These are phyloP conservation scores for Colletotrichum tanaceti DNA, from an alignment of 2,329 filamentous ascomycete genomes.

Conservation along the genomic window DNA sequence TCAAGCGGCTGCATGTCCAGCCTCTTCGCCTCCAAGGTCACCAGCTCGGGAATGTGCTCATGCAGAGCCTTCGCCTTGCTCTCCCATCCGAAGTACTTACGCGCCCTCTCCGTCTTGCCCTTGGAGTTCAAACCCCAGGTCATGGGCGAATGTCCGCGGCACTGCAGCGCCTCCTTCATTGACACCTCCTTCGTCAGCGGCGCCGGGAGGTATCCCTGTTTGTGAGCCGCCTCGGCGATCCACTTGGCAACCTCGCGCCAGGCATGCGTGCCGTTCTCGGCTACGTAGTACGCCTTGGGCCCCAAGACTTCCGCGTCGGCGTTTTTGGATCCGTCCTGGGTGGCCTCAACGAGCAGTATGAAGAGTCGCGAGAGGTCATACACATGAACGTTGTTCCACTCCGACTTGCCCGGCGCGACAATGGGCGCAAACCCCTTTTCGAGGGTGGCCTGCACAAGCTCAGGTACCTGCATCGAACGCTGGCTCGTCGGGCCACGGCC, in stretches of 20 bases:
- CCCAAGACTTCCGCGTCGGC: constrained; percentile 73
- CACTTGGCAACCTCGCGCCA: constrained; percentile 71
- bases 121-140: constrained; percentile 58
- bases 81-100: constrained; percentile 60
- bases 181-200: constrained; percentile 46
- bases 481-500: constrained; percentile 62
- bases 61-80: constrained; percentile 51
- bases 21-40: constrained; percentile 54
- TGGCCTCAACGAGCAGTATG: constrained; percentile 58
- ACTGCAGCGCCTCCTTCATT: constrained; percentile 46
- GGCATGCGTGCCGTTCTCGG: constrained; percentile 69
- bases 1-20: constrained; percentile 50
- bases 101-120: constrained; percentile 56
- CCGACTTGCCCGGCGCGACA: constrained; percentile 56
- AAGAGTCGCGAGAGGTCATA: constrained; percentile 60
- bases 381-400: constrained; percentile 67
- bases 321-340: constrained; percentile 66
- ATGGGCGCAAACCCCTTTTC: constrained; percentile 57
- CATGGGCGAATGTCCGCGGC: constrained; percentile 43
- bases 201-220: constrained; percentile 48
- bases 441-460: constrained; percentile 55
- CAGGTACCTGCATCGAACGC: constrained; percentile 62
- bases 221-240: constrained; percentile 67
- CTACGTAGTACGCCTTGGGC: constrained; percentile 73
- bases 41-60: constrained; percentile 53